Conservation (phyloP, 805 yeast genomes). For the Starmerella cellae region DNA sequence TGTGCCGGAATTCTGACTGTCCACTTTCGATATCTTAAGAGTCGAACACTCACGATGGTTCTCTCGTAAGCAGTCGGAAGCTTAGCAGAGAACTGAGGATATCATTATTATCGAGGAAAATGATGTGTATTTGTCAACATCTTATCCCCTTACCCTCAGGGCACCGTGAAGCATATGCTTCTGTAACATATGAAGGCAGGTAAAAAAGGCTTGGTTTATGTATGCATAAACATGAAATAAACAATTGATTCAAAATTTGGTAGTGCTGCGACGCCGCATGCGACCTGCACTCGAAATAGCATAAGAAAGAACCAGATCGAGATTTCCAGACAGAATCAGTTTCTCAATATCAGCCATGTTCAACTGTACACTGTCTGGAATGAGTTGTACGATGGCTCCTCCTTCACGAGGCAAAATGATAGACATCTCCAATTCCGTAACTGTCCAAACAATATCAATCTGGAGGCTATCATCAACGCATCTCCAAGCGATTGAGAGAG, state of each 20-base stretch:
- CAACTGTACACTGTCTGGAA: constrained; percentile 4
- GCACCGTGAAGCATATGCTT: too few species aligned
- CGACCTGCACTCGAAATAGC: constrained; percentile 15
- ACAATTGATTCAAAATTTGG: background rate
- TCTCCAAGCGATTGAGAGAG: constrained; percentile 7
- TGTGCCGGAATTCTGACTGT: too few species aligned
- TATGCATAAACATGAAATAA: background rate
- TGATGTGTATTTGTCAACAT: too few species aligned
- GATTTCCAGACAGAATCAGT: constrained; percentile 10
- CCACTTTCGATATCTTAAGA: too few species aligned
- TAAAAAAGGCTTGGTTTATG: too few species aligned
- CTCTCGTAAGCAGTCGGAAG: too few species aligned
- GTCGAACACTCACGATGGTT: too few species aligned
- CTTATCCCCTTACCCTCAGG: too few species aligned
- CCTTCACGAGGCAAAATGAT: constrained; percentile 1
- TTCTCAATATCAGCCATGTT: constrained; percentile 14
- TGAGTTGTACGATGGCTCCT: constrained; percentile 2
- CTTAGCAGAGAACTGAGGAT: too few species aligned
- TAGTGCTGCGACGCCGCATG: constrained; percentile 12
- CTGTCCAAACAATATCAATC: constrained; percentile 6
- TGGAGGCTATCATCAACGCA: background rate
- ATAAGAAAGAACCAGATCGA: constrained; percentile 18
- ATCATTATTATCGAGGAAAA: too few species aligned
- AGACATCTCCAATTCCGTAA: constrained; percentile 7
- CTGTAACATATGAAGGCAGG: too few species aligned